Base-by-base conservation (phyloP, 345 rosid genomes). In the Firmiana major region DNA sequence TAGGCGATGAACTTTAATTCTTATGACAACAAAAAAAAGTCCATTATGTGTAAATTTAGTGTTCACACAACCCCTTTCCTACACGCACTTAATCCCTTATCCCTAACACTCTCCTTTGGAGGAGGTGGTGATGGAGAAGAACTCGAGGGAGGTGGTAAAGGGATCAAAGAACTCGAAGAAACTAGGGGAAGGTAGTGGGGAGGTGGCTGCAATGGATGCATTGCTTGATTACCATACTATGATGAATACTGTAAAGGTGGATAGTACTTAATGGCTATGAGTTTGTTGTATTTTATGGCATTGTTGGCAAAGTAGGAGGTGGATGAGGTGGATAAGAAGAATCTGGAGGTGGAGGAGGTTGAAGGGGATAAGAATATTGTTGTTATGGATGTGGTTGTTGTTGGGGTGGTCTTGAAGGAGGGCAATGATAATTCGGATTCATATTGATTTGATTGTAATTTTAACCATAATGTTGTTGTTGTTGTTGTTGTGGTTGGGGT, bases 111-210 rank as follows among this genome's bases (percentile, higher is more conserved):
- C 9, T 86, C 92, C 84, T 88, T 90, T 7, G 89, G 91, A 68
- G 94, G 96, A 42, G 87, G 94, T 10, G 92, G 94, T 4, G 92
- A 88, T 1, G 97, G 94, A 11, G 99, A 97, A 43, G 98, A 92
- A 81, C 91, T 85, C n/a, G 97, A 92, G 10, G 96, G 99, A 2
- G 97, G 98, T 0, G 98, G 99, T 12, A 94, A 92, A 8, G 93
- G 95, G 34, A 82, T 71, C 5, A 86, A 76, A 22, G 90, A 81
- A 64, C 85, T 80, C 0, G 92, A 83, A n/a, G 97, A 87, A 87
- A 2, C 93, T 77, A 2, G 93, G 86, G 0, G 92, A 87, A 12
- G 87, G 90, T 0, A 86, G 93, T 10, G 89, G 91, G 84, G 92
- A 19, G 90, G 92, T 11, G 88, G 85, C 80, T 86, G 92, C 85